Evolutionary conservation across 83 land plant genomes (phyloP), one percentile per base, ranked within the genome.

Genomic region (Picea abies): DNA sequence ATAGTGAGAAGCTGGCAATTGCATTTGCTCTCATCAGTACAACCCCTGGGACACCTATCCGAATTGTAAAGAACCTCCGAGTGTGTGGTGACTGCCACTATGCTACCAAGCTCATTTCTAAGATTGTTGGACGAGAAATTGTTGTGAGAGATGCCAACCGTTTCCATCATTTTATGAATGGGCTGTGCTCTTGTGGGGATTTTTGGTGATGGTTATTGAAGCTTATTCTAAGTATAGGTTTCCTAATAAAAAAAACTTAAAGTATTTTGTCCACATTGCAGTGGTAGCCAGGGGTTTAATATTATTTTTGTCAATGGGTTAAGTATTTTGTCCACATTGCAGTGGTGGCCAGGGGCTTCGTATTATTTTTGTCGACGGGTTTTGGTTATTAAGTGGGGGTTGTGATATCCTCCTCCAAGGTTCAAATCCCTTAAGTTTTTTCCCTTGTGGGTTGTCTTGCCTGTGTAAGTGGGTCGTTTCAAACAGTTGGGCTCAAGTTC

Each of bases 1-100:
- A 70, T 19, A 70, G 75, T 8, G 75, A 70, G 41, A 70, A 37
- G 49, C 20, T 70, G 49, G 75, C 75, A 35, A 70, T 70, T 70
- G 75, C 75, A 19, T 70, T 70, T 70, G 75, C 47, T 35, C 75
- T 70, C 19, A 39, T 70, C 75, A 70, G 41, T n/a, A 70, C 75
- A 19, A 6, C 49, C 47, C 75, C 75, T 37, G 75, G 75, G 47
- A 70, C 75, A 39, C 44, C 49, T n/a, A 70, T 70, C 49, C 75
- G 17, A n/a, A 37, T 70, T 37, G 75, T 70, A 35, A 70, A 70
- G 41, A 70, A 70, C 23, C 75, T 70, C 20, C 75, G 75, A 17
- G 75, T 70, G 22, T 70, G 75, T 70, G 49, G 75, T 39, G 75
- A 70, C 41, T 70, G 75, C 41, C 75, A 70, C 75, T 70, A 49